phyloP scores from a whole-genome alignment of 768 basidiomycete genomes.

The Lentinula lateritia region DNA sequence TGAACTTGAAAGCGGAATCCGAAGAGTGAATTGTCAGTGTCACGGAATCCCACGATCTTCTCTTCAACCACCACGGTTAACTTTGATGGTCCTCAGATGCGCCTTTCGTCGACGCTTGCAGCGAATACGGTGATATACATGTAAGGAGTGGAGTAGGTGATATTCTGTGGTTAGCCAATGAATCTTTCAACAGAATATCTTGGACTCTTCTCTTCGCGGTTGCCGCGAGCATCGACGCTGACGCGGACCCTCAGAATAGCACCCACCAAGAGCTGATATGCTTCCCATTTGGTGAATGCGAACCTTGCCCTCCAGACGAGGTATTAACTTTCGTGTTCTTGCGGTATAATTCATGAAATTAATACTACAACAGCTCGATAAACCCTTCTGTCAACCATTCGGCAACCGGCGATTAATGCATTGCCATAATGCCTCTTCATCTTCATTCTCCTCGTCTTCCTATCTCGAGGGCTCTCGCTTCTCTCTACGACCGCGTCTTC shows the following conservation, averaged over 20 bases:
- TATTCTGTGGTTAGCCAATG: neutral
- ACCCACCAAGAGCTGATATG: slow-evolving; percentile 18
- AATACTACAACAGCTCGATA: slow-evolving; percentile 49
- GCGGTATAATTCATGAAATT: slow-evolving; percentile 2
- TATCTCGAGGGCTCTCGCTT: slow-evolving; percentile 10
- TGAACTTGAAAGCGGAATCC: neutral
- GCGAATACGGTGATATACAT: slow-evolving; percentile 22
- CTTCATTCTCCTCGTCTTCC: slow-evolving; percentile 18
- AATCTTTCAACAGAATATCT: neutral
- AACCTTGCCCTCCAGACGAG: slow-evolving; percentile 57
- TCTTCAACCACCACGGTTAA: slow-evolving; percentile 8
- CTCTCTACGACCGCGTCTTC: slow-evolving; percentile 3
- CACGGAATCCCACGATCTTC: slow-evolving; percentile 18
- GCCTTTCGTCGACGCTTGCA: slow-evolving; percentile 24
- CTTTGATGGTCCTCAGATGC: slow-evolving; percentile 34
- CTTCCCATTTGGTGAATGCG: slow-evolving; percentile 50
- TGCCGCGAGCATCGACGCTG: neutral
- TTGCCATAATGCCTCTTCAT: slow-evolving; percentile 44
- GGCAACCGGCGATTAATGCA: slow-evolving; percentile 89
- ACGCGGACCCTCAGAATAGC: slow-evolving; percentile 17
- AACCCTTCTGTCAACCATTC: slow-evolving; percentile 95
- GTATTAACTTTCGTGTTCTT: slow-evolving; percentile 31
- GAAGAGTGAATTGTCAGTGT: neutral
- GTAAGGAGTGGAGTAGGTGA: slow-evolving; percentile 17
- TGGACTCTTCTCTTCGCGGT: neutral